These are phyloP conservation scores for Ophiostoma piceae DNA, from an alignment of 2,329 filamentous ascomycete species.

Conservation along the genomic window DNA sequence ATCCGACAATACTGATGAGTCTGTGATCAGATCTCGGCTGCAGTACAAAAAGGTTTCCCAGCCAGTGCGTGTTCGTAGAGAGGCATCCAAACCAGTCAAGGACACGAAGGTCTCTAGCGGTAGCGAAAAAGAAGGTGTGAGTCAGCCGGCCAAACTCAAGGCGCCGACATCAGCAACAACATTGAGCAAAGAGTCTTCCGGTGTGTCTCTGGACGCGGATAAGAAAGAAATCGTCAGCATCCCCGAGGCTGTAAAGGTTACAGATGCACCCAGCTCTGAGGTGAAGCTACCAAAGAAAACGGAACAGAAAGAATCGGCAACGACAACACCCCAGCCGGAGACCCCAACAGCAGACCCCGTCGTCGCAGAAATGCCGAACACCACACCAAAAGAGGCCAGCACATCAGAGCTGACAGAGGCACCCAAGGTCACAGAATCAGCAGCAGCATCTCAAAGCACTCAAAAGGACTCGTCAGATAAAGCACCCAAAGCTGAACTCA, in stretches of 20 bases:
- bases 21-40: background rate
- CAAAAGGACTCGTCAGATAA: background rate
- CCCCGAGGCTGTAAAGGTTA: background rate
- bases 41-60: background rate
- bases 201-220: background rate
- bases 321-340: background rate
- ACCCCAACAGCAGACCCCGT: no score
- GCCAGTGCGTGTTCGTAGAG: background rate
- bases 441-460: background rate
- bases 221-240: background rate
- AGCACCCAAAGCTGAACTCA: background rate
- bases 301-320: background rate
- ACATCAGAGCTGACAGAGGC: conserved; percentile 2
- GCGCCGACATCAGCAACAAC: background rate
- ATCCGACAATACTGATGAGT: background rate
- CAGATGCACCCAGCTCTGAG: background rate
- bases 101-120: background rate
- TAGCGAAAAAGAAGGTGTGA: background rate
- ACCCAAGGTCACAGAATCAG: background rate
- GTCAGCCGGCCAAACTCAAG: background rate
- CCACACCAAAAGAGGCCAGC: background rate
- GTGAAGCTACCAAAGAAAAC: background rate
- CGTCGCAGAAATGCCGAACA: background rate
- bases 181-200: background rate
- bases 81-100: background rate